phyloP scores from a whole-genome alignment of 225 moss, liverwort and hornwort species.

The Antitrichia curtipendula region DNA sequence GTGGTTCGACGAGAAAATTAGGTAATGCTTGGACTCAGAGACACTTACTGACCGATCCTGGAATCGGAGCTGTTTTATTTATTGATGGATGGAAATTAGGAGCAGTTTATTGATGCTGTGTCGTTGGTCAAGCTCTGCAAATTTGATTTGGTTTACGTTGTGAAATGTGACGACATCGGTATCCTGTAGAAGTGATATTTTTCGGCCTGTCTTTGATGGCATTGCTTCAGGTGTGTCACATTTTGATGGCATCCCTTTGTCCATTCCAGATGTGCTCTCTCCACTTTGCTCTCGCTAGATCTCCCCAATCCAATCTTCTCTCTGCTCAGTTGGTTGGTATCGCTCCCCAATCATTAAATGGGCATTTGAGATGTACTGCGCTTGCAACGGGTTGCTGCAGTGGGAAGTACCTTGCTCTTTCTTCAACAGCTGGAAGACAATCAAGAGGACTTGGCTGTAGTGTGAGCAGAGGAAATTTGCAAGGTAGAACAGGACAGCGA shows the following conservation, averaged over 20 bases:
- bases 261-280: conserved; percentile 8
- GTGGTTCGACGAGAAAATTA: not conserved
- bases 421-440: not conserved
- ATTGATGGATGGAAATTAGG: not conserved
- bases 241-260: conserved; percentile 22
- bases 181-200: conserved; percentile 1
- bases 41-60: not conserved
- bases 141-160: not conserved
- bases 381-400: not conserved
- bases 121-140: not conserved
- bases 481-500: not conserved
- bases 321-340: not conserved
- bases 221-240: conserved; percentile 13
- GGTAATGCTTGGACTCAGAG: not conserved
- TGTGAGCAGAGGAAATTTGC: not conserved
- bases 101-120: not conserved
- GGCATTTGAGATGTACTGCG: not conserved
- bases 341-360: not conserved
- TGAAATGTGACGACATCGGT: not conserved
- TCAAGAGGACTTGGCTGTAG: not conserved
- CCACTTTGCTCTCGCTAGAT: not conserved
- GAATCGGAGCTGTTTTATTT: not conserved
- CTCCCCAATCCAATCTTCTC: not conserved
- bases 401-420: not conserved
- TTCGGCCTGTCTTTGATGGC: conserved; percentile 2